Percentiles rank a stretch among this genome's conserved stretches.
Evolutionary conservation across 768 basidiomycete genomes (phyloP).

Genomic region (Tricholomella constricta): DNA sequence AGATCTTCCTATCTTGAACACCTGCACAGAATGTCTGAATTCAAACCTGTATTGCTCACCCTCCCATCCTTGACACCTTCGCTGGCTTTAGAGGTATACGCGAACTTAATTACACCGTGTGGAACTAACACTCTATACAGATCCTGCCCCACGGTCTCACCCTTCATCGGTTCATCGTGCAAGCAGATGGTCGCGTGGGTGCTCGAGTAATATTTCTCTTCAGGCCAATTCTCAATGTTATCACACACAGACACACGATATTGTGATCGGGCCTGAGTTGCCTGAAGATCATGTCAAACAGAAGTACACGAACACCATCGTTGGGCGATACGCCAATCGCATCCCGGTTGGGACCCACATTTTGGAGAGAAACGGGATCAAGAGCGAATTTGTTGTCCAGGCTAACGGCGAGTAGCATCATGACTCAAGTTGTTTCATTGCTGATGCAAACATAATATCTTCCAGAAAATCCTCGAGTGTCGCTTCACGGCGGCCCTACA

Average conservation of each 20-base stretch:
- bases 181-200: conserved; percentile 62
- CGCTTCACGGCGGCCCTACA: conserved; percentile 69
- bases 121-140: conserved; percentile 30
- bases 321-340: conserved; percentile 75
- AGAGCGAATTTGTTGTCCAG: conserved; percentile 45
- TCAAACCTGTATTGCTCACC: conserved; percentile 53
- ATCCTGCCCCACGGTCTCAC: conserved; percentile 69
- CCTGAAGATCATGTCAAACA: conserved; percentile 57
- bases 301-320: conserved; percentile 73
- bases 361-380: conserved; percentile 55
- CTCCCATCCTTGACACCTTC: conserved; percentile 58
- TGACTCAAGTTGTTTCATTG: not conserved
- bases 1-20: not conserved
- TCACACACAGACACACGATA: conserved; percentile 63
- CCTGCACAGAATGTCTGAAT: conserved; percentile 40
- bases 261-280: conserved; percentile 72
- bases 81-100: conserved; percentile 59
- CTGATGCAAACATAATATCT: not conserved
- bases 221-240: not conserved
- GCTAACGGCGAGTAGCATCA: conserved; percentile 37
- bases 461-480: conserved; percentile 56
- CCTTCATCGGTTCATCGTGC: conserved; percentile 66
- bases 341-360: conserved; percentile 60
- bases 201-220: not conserved
- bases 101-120: not conserved